These are phyloP conservation scores for Chlorella sorokiniana DNA, from an alignment of 139 green algal species.

Conservation along the genomic window DNA sequence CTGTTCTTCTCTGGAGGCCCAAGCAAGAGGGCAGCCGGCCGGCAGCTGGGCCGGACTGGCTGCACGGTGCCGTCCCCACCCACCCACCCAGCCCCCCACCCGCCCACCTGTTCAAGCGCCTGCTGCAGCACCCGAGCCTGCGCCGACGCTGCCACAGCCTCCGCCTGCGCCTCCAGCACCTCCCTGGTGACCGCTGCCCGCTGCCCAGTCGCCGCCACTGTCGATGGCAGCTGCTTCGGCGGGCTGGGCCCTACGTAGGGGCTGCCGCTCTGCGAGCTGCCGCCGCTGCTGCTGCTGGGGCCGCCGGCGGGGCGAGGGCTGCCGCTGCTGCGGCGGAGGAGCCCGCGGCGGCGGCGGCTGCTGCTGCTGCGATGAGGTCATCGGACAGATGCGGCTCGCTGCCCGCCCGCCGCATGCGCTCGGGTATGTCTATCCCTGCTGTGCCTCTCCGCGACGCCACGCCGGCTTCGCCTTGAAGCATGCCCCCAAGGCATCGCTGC, in stretches of 20 bases:
- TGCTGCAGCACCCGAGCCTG: slow-evolving; percentile 20
- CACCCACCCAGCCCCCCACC: background rate
- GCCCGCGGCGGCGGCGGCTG: background rate
- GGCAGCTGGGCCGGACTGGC: background rate
- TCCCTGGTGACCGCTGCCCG: background rate
- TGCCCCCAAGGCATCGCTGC: too few relatives aligned
- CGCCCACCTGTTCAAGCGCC: slow-evolving; percentile 7
- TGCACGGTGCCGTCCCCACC: background rate
- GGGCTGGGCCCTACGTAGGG: too few relatives aligned
- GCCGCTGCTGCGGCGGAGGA: background rate
- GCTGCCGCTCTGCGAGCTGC: too few relatives aligned
- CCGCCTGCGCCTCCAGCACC: slow-evolving; percentile 18
- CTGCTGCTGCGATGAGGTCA: background rate
- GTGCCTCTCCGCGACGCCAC: background rate
- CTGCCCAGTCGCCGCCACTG: background rate
- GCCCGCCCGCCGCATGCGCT: background rate
- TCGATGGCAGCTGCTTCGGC: background rate
- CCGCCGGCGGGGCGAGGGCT: background rate
- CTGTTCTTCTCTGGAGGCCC: too few relatives aligned
- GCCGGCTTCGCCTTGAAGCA: too few relatives aligned
- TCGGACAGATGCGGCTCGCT: background rate
- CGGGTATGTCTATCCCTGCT: background rate
- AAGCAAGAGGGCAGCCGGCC: background rate
- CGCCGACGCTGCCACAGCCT: background rate
- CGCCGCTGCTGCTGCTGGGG: slow-evolving; percentile 2